Conservation (phyloP, 768 basidiomycete species). For the Amanita subjunquillea region DNA sequence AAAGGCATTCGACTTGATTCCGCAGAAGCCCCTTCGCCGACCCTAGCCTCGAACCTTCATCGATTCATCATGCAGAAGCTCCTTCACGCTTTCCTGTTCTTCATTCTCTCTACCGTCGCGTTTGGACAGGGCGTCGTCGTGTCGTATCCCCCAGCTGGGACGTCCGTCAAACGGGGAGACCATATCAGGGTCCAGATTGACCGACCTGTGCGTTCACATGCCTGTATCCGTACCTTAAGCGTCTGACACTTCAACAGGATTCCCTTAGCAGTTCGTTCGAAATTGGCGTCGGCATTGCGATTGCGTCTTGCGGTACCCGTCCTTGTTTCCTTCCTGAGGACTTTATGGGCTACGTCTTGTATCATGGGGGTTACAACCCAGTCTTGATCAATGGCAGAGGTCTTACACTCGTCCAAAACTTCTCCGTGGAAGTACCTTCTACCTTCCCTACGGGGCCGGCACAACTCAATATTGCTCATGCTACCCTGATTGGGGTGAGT, state of each 20-base stretch:
- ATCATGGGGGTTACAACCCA: constrained; percentile 36
- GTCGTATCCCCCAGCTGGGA: constrained; percentile 25
- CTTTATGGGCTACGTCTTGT: constrained; percentile 31
- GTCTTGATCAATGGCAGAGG: constrained; percentile 15
- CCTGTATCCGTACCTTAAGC: not conserved
- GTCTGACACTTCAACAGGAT: constrained; percentile 17
- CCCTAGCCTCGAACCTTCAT: not conserved
- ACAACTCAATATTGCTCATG: constrained; percentile 25
- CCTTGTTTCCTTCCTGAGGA: constrained; percentile 15
- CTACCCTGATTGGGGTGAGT: constrained; percentile 31
- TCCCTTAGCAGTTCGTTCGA: constrained; percentile 28
- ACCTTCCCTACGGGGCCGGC: constrained; percentile 17
- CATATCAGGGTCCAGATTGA: constrained; percentile 34
- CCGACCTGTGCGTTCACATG: constrained; percentile 27
- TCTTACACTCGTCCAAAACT: constrained; percentile 31
- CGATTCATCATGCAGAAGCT: not conserved
- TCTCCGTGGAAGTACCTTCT: constrained; percentile 30
- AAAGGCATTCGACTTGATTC: too few species aligned
- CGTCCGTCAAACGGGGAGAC: constrained; percentile 24
- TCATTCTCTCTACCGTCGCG: constrained; percentile 16
- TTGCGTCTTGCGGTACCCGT: constrained; percentile 23
- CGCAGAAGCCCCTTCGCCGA: too few species aligned
- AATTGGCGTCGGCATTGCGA: constrained; percentile 34
- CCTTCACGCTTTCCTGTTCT: not conserved
- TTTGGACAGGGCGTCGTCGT: constrained; percentile 34